Percentiles rank a stretch among this genome's conserved stretches.
Evolutionary conservation across 2,329 filamentous ascomycete species (phyloP).

Genomic region (Rutstroemia sp.): DNA sequence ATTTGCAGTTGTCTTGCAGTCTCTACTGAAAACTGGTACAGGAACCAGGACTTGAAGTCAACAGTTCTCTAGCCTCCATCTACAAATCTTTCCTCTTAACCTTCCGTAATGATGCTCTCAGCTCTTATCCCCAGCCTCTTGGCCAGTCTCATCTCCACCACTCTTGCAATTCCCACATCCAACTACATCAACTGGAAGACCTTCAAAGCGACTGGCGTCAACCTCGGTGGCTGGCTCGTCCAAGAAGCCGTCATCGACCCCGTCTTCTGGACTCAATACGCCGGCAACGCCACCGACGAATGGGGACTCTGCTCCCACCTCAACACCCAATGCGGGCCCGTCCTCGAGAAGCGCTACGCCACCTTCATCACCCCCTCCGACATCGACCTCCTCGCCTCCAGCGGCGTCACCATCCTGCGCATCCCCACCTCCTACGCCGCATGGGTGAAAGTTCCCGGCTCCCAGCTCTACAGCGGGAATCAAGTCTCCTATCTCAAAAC

Average conservation of each 20-base stretch:
- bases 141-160: too few relatives aligned
- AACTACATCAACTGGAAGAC: not conserved
- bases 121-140: too few relatives aligned
- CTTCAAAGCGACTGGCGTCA: not conserved
- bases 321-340: slow-evolving; percentile 25
- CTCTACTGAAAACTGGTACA: too few relatives aligned
- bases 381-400: slow-evolving; percentile 29
- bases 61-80: too few relatives aligned
- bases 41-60: too few relatives aligned
- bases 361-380: slow-evolving; percentile 25
- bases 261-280: not conserved
- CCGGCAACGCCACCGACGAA: slow-evolving; percentile 23
- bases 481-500: slow-evolving; percentile 27
- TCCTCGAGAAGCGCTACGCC: slow-evolving; percentile 28
- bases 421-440: slow-evolving; percentile 17
- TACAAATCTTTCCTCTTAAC: too few relatives aligned
- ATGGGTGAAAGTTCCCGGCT: slow-evolving; percentile 31
- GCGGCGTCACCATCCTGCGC: slow-evolving; percentile 28
- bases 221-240: not conserved
- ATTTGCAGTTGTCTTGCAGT: too few relatives aligned
- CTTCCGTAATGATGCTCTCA: too few relatives aligned
- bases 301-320: slow-evolving; percentile 30
- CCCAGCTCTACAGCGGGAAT: slow-evolving; percentile 29
- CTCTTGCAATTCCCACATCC: not conserved
- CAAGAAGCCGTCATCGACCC: not conserved